Evolutionary conservation across 305 asterid genomes (phyloP), one percentile per base, ranked within the genome.

Genomic region (Solanum hybrid): DNA sequence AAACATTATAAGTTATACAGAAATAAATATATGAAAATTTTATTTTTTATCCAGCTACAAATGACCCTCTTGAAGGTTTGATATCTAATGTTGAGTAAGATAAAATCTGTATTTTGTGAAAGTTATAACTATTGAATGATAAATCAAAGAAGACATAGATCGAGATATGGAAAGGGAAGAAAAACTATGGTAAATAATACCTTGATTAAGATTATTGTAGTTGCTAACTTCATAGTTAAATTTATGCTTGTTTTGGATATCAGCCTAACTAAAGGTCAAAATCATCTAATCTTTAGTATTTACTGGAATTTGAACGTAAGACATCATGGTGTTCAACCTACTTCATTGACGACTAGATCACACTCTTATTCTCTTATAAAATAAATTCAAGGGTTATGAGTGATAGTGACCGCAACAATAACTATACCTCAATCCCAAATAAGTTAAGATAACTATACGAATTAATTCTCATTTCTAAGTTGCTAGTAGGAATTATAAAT

Each of bases 261-360:
- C 75, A 66, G 4, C 14, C 29, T 2, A 66, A 66, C 26, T 22
- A 9, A 66, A n/a, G 1, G 13, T n/a, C 11, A 60, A 60, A 60
- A 20, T 20, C 71, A 51, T 51, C n/a, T 6, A 51, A 16, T 51
- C 7, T 51, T 64, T 64, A 1, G 13, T 64, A 1, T 64, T 60
- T 64, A 22, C 0, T 22, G 1, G 0, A 8, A 1, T 22, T 64
- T 64, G 5, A 64, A 4, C 27, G 0, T 8, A 0, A 64, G 72
- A 22, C 12, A 22, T 64, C 3, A 64, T 8, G 6, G 27, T 64
- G 72, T 22, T 60, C 72, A 60, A 60, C 71, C 1, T 20, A 60
- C 10, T 7, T 60, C 11, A 17, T 56, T 56, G 5, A 60, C 12
- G 5, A 60, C 6, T 22, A 64, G 27, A 64, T 64, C 13, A 64